These are phyloP conservation scores for Geoglossum glabrum DNA, from an alignment of 495 filamentous ascomycete species.

Conservation along the genomic window DNA sequence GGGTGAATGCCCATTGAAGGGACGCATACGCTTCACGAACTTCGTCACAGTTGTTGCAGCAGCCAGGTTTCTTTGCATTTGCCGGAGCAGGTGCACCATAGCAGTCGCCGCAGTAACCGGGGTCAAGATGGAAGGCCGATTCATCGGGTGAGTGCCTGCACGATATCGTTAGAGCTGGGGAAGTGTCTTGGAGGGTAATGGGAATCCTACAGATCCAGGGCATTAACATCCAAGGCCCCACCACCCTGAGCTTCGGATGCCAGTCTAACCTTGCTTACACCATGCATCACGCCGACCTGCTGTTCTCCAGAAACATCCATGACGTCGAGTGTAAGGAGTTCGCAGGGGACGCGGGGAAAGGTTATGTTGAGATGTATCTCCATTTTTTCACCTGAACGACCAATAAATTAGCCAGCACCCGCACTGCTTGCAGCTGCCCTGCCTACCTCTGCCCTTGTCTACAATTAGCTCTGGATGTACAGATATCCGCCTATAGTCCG, in stretches of 20 bases:
- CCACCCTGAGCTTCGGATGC: conserved; percentile 52
- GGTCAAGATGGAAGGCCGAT: conserved; percentile 63
- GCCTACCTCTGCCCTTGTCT: conserved; percentile 80
- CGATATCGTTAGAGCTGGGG: neutral
- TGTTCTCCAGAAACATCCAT: conserved; percentile 98
- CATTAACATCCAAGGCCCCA: conserved; percentile 51
- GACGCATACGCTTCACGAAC: conserved; percentile 83
- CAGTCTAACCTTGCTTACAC: conserved; percentile 74
- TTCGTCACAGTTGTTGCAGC: conserved; percentile 94
- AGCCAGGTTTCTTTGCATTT: conserved; percentile 52
- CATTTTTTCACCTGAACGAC: conserved; percentile 64
- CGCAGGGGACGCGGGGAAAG: conserved; percentile 84
- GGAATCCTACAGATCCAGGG: conserved; percentile 46
- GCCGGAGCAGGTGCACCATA: conserved; percentile 61
- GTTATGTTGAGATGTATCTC: conserved; percentile 97
- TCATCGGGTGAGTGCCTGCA: conserved; percentile 42
- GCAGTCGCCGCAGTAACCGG: conserved; percentile 83
- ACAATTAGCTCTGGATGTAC: conserved; percentile 87
- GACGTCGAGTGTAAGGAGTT: conserved; percentile 87
- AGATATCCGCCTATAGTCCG: conserved; percentile 69
- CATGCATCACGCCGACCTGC: conserved; percentile 81
- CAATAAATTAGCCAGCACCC: neutral
- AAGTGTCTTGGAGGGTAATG: neutral
- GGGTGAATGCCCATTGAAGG: conserved; percentile 80
- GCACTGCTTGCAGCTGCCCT: neutral